These are phyloP conservation scores for Pugionium dolabratum DNA, from an alignment of 345 rosid species.

Conservation along the genomic window DNA sequence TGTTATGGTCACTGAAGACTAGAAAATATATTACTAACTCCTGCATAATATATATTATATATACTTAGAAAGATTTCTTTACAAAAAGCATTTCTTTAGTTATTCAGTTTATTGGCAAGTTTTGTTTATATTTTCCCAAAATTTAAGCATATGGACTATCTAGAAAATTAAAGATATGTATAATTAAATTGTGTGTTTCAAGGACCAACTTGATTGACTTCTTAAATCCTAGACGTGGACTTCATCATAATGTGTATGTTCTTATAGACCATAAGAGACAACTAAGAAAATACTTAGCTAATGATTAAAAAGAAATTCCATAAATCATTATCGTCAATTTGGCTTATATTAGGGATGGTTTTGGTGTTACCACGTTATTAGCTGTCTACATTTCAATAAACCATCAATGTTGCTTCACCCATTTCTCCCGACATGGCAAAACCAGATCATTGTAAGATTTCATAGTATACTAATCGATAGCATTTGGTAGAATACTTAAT, in stretches of 20 bases:
- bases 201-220: conserved; percentile 38
- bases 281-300: conserved; percentile 17
- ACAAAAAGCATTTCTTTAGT: too few relatives aligned
- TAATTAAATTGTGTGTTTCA: neutral
- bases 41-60: too few relatives aligned
- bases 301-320: conserved; percentile 5
- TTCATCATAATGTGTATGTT: conserved; percentile 6
- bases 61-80: too few relatives aligned
- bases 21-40: too few relatives aligned
- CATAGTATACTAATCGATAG: too few relatives aligned
- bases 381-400: conserved; percentile 41
- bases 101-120: too few relatives aligned
- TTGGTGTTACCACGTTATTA: conserved; percentile 32
- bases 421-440: conserved; percentile 40
- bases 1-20: too few relatives aligned
- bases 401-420: conserved; percentile 36
- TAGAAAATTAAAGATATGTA: neutral
- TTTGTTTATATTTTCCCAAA: too few relatives aligned
- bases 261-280: conserved; percentile 3
- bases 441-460: conserved; percentile 37
- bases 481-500: too few relatives aligned
- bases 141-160: too few relatives aligned
- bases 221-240: conserved; percentile 26
- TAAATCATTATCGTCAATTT: conserved; percentile 10
- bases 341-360: conserved; percentile 7